These are phyloP conservation scores for Tylopilus felleus DNA, from an alignment of 768 basidiomycete genomes.

Conservation along the genomic window DNA sequence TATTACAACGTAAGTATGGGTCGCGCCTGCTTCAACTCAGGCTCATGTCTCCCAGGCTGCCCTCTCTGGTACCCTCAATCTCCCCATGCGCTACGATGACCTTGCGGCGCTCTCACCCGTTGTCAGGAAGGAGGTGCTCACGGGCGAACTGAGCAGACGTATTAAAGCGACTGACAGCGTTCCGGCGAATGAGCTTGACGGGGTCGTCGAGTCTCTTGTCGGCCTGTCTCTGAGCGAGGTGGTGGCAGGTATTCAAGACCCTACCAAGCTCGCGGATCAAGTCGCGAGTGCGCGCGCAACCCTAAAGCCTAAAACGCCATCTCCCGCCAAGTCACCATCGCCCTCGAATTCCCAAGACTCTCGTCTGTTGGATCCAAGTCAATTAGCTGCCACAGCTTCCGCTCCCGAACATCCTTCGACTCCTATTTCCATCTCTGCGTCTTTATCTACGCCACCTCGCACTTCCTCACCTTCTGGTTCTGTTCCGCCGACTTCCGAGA, in stretches of 20 bases:
- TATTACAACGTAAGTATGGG: slow-evolving; percentile 67
- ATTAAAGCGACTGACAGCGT: slow-evolving; percentile 58
- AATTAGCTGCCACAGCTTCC: slow-evolving; percentile 70
- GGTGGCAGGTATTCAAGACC: slow-evolving; percentile 71
- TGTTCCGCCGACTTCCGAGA: slow-evolving; percentile 62
- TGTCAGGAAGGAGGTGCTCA: slow-evolving; percentile 80
- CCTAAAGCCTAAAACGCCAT: slow-evolving; percentile 35
- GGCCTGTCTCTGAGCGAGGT: slow-evolving; percentile 71
- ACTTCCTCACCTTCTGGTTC: slow-evolving; percentile 75
- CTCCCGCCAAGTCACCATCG: slow-evolving; percentile 51
- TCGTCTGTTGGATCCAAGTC: slow-evolving; percentile 58
- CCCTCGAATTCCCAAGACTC: slow-evolving; percentile 67
- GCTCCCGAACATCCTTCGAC: slow-evolving; percentile 91
- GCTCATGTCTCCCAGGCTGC: slow-evolving; percentile 55
- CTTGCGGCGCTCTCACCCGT: slow-evolving; percentile 80
- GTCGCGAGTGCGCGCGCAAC: slow-evolving; percentile 42
- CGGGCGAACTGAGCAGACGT: slow-evolving; percentile 77
- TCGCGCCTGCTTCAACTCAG: not conserved
- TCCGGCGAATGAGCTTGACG: slow-evolving; percentile 52
- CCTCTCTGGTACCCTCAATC: slow-evolving; percentile 69
- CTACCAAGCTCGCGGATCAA: slow-evolving; percentile 61
- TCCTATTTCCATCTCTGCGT: slow-evolving; percentile 72
- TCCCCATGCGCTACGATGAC: slow-evolving; percentile 88
- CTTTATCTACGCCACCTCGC: slow-evolving; percentile 76
- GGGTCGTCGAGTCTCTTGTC: slow-evolving; percentile 71